Conservation (phyloP, 2,329 filamentous ascomycete species). For the Fusarium guadeloupense region DNA sequence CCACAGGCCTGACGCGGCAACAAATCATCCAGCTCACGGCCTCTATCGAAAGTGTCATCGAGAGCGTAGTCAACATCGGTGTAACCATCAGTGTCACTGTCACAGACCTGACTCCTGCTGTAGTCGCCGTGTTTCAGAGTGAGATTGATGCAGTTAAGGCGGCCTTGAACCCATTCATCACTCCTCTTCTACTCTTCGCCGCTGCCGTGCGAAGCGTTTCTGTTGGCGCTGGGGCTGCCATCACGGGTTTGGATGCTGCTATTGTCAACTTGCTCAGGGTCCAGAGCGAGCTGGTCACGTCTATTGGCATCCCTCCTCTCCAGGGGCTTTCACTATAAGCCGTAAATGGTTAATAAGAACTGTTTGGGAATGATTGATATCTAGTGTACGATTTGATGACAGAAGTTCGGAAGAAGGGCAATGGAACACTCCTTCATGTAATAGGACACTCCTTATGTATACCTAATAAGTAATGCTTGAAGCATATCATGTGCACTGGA, state of each 20-base stretch:
- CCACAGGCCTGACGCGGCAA: background rate
- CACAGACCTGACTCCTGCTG: constrained; percentile 6
- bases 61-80: background rate
- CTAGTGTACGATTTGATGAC: background rate
- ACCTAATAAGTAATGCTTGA: too few species aligned
- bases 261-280: background rate
- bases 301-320: background rate
- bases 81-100: background rate
- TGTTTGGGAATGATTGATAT: too few species aligned
- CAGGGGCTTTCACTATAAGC: too few species aligned
- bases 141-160: constrained; percentile 6
- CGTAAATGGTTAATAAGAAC: too few species aligned
- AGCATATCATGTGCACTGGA: background rate
- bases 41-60: background rate
- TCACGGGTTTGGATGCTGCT: constrained; percentile 2
- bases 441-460: too few species aligned
- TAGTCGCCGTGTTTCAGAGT: background rate
- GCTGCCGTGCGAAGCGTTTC: background rate
- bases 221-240: background rate
- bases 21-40: constrained; percentile 5
- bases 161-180: constrained; percentile 8
- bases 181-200: background rate
- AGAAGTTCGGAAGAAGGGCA: background rate
- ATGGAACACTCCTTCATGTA: constrained; percentile 8
- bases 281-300: fast-evolving